Base-by-base conservation (phyloP, 345 rosid genomes). In the Hevea brasiliensis region DNA sequence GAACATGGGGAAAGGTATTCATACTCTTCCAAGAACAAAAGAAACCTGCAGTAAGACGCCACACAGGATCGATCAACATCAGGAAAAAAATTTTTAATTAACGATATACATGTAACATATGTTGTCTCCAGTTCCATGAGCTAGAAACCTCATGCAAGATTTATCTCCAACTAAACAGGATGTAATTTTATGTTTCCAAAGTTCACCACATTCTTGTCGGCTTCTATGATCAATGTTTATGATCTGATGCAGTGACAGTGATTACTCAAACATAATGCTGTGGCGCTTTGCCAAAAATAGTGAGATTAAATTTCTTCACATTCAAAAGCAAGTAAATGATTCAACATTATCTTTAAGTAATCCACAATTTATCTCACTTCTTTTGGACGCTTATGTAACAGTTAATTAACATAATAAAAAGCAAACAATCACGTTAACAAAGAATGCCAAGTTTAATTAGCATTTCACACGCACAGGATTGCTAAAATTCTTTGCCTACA, bases 1-100 rank as follows among this genome's bases (percentile, higher is more conserved):
- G 79, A 17, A 76, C 79, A 63, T 76, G 75, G 10, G 74, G 65
- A 47, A 76, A 70, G 51, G 74, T 64, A 47, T 65, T 24, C 79
- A 76, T 76, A 59, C 32, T 37, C 24, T 44, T 70, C 55, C 65
- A 21, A 57, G 7, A 17, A 26, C 50, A 23, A 47, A 32, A n/a
- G 35, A 44, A 41, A 29, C 48, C 79, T 57, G 67, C 17, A 18
- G 8, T 54, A 45, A 14, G 11, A 32, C 61, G 57, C 18, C 27
- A 45, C 15, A 18, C 58, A n/a, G 6, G 13, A 64, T 40, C 27
- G 37, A 3, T 5, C 35, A 32, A 32, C 37, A 2, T 32, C 37
- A 32, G 37, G 37, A 2, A 32, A 32, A 1, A 32, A 32, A n/a
- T n/a, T n/a, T 32, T 32, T 32, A 32, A 32, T 32, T 32, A 32